A percentile compares a stretch with the other conserved stretches of the same genome.
Conservation (phyloP, 2,329 filamentous ascomycete species). For the Penicillium sp. region DNA sequence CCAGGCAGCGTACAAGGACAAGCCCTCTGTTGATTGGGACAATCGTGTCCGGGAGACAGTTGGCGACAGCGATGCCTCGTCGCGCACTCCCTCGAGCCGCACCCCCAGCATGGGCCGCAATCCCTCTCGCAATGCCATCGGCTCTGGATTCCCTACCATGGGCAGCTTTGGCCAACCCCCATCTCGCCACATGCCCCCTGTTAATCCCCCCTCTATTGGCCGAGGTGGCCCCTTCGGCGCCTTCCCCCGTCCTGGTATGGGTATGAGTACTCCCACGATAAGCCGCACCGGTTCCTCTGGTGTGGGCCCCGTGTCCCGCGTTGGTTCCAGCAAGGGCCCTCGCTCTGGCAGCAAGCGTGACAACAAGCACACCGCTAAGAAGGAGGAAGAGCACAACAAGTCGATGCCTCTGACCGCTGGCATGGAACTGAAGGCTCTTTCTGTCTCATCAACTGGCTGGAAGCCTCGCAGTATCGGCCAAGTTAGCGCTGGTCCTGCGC, state of each 20-base stretch:
- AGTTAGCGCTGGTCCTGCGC: slow-evolving; percentile 46
- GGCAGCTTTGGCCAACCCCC: slow-evolving; percentile 61
- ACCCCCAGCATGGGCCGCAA: slow-evolving; percentile 52
- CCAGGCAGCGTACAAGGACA: slow-evolving; percentile 92
- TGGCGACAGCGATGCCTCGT: slow-evolving; percentile 67
- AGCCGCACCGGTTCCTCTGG: slow-evolving; percentile 61
- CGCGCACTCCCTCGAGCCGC: slow-evolving; percentile 56
- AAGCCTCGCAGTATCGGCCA: slow-evolving; percentile 72
- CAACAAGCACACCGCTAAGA: slow-evolving; percentile 52
- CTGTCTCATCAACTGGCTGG: slow-evolving; percentile 74
- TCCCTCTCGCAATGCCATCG: slow-evolving; percentile 44
- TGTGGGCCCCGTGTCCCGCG: slow-evolving; percentile 63
- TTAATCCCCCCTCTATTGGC: slow-evolving; percentile 62
- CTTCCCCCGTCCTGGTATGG: slow-evolving; percentile 61
- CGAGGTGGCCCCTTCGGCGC: slow-evolving; percentile 54
- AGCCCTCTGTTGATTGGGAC: slow-evolving; percentile 91
- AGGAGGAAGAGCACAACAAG: slow-evolving; percentile 70
- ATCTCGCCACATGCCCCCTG: slow-evolving; percentile 60
- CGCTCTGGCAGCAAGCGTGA: slow-evolving; percentile 34
- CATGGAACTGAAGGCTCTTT: slow-evolving; percentile 76
- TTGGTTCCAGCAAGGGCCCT: slow-evolving; percentile 48
- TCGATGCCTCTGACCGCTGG: slow-evolving; percentile 88
- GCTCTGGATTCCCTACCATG: slow-evolving; percentile 56
- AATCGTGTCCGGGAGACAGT: slow-evolving; percentile 79
- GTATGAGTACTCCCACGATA: slow-evolving; percentile 63